Percentiles rank a stretch among this genome's conserved stretches.
Evolutionary conservation across 345 rosid species (phyloP).

Genomic region (Triadica sebifera): DNA sequence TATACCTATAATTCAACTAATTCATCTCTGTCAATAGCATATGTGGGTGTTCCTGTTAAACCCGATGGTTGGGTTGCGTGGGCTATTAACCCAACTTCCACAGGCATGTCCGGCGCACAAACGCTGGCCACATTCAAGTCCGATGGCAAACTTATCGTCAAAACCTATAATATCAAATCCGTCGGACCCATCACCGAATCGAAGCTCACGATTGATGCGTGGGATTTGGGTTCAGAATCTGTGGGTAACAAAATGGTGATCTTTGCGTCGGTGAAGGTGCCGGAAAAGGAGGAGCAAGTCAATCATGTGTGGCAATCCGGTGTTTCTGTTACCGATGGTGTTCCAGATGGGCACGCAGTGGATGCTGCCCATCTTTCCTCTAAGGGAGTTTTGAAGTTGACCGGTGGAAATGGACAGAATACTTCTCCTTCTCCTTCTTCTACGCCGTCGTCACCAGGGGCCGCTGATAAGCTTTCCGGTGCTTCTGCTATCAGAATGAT

Average conservation of each 20-base stretch:
- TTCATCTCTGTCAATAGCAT: slow-evolving; percentile 1
- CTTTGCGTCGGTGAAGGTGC: not conserved
- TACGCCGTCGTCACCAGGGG: not conserved
- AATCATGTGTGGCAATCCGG: slow-evolving; percentile 3
- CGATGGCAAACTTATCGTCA: not conserved
- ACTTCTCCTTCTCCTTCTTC: not conserved
- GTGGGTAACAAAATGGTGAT: not conserved
- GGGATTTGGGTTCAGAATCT: not conserved
- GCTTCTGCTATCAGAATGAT: not conserved
- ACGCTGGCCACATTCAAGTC: not conserved
- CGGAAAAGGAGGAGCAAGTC: not conserved
- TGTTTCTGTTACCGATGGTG: not conserved
- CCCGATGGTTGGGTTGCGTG: slow-evolving; percentile 7
- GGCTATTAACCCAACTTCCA: slow-evolving; percentile 1
- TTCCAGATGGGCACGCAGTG: not conserved
- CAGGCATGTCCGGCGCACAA: slow-evolving; percentile 8
- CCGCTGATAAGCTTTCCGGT: not conserved
- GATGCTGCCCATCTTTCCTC: not conserved
- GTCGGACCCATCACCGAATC: not conserved
- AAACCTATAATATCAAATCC: not conserved
- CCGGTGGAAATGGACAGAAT: not conserved
- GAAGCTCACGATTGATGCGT: not conserved
- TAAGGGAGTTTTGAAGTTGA: not conserved
- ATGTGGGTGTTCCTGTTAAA: not conserved
- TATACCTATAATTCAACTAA: not conserved